phyloP scores from a whole-genome alignment of 2,329 filamentous ascomycete species.

The Aspergillus viridinutans region DNA sequence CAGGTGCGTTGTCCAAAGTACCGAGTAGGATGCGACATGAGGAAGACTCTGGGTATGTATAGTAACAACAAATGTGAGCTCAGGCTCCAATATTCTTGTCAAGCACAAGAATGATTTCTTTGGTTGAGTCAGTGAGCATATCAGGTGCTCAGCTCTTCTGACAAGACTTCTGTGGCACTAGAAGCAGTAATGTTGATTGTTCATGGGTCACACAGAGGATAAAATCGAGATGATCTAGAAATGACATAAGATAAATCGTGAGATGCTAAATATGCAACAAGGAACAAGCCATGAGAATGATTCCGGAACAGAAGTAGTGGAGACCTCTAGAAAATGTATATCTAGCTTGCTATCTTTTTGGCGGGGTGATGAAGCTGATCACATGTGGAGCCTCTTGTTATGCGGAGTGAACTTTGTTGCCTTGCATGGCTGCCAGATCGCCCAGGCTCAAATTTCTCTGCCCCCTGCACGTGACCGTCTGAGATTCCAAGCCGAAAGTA shows the following conservation, averaged over 20 bases:
- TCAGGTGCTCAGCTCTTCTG: constrained; percentile 22
- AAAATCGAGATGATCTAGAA: not conserved
- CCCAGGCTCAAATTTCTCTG: constrained; percentile 1
- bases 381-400: constrained; percentile 12
- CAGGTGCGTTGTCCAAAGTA: constrained; percentile 3
- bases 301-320: not conserved
- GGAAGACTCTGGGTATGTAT: constrained; percentile 10
- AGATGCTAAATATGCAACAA: not conserved
- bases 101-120: constrained; percentile 10
- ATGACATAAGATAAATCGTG: not conserved
- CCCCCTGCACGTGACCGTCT: constrained; percentile 14
- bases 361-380: constrained; percentile 7
- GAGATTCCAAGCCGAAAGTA: constrained; percentile 22
- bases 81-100: constrained; percentile 27
- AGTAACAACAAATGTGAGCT: constrained; percentile 14
- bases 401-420: constrained; percentile 6
- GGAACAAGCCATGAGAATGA: not conserved
- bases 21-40: constrained; percentile 19
- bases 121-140: constrained; percentile 12
- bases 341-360: not conserved
- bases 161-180: constrained; percentile 4
- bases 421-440: constrained; percentile 5
- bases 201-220: not conserved
- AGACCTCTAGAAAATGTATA: not conserved
- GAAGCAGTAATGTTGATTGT: not conserved